A percentile compares a stretch with the other conserved stretches of the same genome.
Evolutionary conservation across 257 asterid genomes (phyloP).

Genomic region (Solanum lycopersicoides): DNA sequence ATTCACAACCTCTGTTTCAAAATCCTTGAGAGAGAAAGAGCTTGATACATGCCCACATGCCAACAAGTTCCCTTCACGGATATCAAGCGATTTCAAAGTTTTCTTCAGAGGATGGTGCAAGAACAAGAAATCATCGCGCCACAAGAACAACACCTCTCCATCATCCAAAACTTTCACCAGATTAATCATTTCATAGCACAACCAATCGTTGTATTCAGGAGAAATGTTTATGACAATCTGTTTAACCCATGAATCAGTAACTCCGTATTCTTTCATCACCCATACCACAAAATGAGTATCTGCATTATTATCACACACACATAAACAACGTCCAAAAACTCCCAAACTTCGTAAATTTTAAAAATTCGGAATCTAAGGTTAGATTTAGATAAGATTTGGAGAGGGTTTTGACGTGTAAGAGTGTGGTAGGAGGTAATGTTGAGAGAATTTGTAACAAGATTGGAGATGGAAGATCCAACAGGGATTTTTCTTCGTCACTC

Average conservation of each 20-base stretch:
- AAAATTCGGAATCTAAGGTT: too few species aligned
- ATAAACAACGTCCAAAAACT: slow-evolving; percentile 9
- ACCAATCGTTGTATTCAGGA: slow-evolving; percentile 9
- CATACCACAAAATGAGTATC: slow-evolving; percentile 23
- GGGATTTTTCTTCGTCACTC: too few species aligned
- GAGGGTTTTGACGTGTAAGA: too few species aligned
- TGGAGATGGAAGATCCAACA: too few species aligned
- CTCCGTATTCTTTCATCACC: slow-evolving; percentile 48
- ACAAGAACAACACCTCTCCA: slow-evolving; percentile 32
- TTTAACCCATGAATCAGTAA: slow-evolving; percentile 28
- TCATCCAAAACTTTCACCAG: slow-evolving; percentile 19
- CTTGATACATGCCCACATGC: neutral
- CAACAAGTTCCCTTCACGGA: neutral
- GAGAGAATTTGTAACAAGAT: too few species aligned
- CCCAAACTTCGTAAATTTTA: slow-evolving; percentile 20
- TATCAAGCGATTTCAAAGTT: neutral
- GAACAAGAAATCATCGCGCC: slow-evolving; percentile 23
- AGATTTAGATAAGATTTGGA: too few species aligned
- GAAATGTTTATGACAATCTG: slow-evolving; percentile 18
- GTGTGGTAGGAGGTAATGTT: too few species aligned
- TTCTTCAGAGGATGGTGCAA: neutral
- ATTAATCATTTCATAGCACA: slow-evolving; percentile 18
- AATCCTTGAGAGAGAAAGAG: neutral
- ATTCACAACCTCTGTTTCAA: neutral
- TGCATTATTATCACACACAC: slow-evolving; percentile 28